phyloP scores from a whole-genome alignment of 2,329 filamentous ascomycete genomes.

The Penicillium sp. region DNA sequence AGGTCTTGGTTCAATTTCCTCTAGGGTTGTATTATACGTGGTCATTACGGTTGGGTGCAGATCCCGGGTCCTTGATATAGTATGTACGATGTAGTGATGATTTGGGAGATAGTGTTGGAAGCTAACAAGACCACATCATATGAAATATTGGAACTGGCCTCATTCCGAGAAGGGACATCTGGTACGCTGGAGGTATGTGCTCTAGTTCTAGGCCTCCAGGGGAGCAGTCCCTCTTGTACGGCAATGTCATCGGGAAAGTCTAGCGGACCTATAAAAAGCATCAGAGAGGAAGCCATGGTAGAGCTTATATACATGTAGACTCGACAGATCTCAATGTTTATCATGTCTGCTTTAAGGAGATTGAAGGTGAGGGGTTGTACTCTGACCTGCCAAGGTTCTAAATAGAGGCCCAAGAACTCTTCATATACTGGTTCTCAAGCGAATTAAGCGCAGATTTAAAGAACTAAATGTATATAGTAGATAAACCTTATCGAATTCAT shows the following conservation, averaged over 20 bases:
- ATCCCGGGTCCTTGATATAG: background rate
- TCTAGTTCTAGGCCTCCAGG: background rate
- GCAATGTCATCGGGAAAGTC: background rate
- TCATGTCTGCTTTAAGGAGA: background rate
- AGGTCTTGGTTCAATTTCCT: background rate
- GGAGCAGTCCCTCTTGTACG: background rate
- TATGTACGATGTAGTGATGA: background rate
- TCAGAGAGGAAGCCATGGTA: background rate
- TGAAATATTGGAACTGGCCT: background rate
- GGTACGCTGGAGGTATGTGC: background rate
- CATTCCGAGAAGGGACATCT: background rate
- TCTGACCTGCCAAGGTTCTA: background rate
- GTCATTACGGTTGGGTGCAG: background rate
- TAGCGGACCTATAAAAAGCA: background rate
- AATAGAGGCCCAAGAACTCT: background rate
- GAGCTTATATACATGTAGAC: background rate
- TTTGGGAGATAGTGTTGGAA: background rate
- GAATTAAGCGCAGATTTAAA: background rate
- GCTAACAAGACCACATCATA: background rate
- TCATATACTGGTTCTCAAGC: background rate
- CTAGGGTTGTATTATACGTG: background rate
- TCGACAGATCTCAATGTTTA: background rate
- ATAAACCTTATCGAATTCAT: background rate
- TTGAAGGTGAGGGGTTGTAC: conserved; percentile 1
- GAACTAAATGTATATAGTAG: background rate